Conservation (phyloP, 2,329 filamentous ascomycete genomes). For the Chaetomiaceae sp. region DNA sequence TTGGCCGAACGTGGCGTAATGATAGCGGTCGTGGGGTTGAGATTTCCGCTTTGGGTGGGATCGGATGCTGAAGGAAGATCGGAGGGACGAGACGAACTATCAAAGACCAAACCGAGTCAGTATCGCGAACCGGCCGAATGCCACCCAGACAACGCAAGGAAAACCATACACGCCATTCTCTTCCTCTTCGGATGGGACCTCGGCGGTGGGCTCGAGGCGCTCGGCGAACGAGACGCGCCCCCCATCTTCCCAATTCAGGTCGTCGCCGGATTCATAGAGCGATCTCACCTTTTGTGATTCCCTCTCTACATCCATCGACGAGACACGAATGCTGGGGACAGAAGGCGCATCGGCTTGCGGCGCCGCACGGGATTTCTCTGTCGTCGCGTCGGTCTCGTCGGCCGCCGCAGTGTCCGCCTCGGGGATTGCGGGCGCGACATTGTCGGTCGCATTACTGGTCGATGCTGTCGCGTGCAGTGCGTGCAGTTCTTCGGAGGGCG, state of each 20-base stretch:
- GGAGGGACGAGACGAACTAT: constrained; percentile 18
- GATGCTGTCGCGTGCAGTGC: too few relatives aligned
- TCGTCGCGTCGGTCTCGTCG: constrained; percentile 17
- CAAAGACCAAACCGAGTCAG: constrained; percentile 22
- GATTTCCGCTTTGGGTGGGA: constrained; percentile 25
- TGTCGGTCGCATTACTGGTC: neutral
- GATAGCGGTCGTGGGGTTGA: constrained; percentile 32
- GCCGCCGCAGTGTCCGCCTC: constrained; percentile 1
- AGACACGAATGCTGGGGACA: constrained; percentile 48
- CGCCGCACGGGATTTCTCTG: constrained; percentile 16
- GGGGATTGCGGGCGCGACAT: neutral
- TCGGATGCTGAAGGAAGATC: constrained; percentile 20
- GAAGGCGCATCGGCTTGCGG: constrained; percentile 20
- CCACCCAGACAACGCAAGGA: constrained; percentile 37
- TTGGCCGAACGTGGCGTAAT: constrained; percentile 40
- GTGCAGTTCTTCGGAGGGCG: too few relatives aligned
- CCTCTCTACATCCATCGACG: constrained; percentile 54
- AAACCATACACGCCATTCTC: constrained; percentile 55
- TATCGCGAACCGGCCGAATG: constrained; percentile 8
- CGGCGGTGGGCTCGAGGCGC: constrained; percentile 46
- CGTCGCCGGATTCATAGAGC: constrained; percentile 57
- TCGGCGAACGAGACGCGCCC: constrained; percentile 45
- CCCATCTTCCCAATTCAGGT: constrained; percentile 50
- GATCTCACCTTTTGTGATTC: constrained; percentile 65
- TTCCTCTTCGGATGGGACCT: constrained; percentile 49